Evolutionary conservation across 352 stramenopile genomes (phyloP).

Genomic region (Pythium pyrilobum): DNA sequence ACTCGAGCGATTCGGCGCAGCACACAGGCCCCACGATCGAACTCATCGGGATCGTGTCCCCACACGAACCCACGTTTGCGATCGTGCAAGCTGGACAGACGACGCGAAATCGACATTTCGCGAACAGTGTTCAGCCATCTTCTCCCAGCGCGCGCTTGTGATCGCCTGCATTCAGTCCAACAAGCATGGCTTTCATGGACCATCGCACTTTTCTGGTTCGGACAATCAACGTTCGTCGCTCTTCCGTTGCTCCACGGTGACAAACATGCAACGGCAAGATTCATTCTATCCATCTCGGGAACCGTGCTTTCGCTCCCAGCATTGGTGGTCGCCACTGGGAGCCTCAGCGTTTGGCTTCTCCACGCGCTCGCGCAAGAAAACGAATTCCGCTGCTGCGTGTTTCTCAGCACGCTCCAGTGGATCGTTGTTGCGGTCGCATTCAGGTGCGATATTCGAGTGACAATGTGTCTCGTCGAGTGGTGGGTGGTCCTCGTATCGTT

Average conservation of each 20-base stretch:
- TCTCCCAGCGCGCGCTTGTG: background rate
- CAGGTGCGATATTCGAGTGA: constrained; percentile 9
- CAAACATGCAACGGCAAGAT: no score
- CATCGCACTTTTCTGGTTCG: constrained; percentile 6
- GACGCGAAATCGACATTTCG: constrained; percentile 4
- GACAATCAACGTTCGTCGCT: constrained; percentile 1
- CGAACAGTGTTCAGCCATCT: constrained; percentile 2
- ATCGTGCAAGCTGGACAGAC: background rate
- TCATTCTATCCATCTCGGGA: background rate
- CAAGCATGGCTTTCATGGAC: background rate
- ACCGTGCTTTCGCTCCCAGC: constrained; percentile 15
- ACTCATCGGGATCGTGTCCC: constrained; percentile 1
- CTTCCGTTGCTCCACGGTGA: constrained; percentile 11
- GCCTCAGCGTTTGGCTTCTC: constrained; percentile 19
- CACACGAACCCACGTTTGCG: background rate
- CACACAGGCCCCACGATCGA: constrained; percentile 5
- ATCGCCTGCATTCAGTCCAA: background rate
- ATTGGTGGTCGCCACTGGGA: constrained; percentile 8
- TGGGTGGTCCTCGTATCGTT: constrained; percentile 21
- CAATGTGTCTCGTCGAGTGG: constrained; percentile 22
- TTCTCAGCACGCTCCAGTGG: constrained; percentile 28
- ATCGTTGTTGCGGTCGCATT: constrained; percentile 9
- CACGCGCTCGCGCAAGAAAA: constrained; percentile 8
- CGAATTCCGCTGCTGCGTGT: constrained; percentile 22
- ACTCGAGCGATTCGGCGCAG: background rate